Percentiles rank a stretch among this genome's conserved stretches.
Conservation (phyloP, 306 rosid genomes). For the Erythrophleum fordii region DNA sequence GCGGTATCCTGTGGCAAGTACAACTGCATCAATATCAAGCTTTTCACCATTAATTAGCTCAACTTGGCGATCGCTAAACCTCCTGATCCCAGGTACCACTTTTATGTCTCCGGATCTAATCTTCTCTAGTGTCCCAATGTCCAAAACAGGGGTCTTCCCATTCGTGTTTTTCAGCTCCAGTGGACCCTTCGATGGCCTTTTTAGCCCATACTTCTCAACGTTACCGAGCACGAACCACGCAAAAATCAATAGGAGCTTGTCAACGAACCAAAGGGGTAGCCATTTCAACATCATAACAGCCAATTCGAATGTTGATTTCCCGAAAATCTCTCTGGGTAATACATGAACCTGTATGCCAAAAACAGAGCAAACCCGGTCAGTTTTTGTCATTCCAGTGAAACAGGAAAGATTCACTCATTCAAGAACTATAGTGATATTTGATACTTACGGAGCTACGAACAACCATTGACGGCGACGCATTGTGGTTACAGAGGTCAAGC, state of each 20-base stretch:
- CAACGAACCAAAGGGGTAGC: constrained; percentile 86
- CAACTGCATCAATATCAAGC: constrained; percentile 65
- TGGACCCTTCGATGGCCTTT: constrained; percentile 77
- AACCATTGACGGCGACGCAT: constrained; percentile 80
- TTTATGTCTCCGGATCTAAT: constrained; percentile 82
- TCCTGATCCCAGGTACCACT: constrained; percentile 74
- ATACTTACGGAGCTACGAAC: constrained; percentile 77
- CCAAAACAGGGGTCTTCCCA: constrained; percentile 92
- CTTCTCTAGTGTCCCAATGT: constrained; percentile 74
- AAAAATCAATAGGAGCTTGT: constrained; percentile 64
- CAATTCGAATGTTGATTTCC: constrained; percentile 78
- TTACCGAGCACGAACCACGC: constrained; percentile 76
- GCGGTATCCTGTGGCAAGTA: constrained; percentile 90
- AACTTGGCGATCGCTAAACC: constrained; percentile 41
- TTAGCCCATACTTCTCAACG: constrained; percentile 70
- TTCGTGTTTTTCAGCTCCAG: constrained; percentile 69
- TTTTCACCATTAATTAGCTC: constrained; percentile 68
- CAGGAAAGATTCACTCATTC: neutral
- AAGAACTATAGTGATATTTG: neutral
- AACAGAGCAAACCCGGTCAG: constrained; percentile 53
- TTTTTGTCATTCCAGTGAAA: neutral
- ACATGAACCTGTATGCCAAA: constrained; percentile 74
- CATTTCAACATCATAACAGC: constrained; percentile 71
- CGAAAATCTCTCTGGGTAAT: constrained; percentile 75
- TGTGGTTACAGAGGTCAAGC: constrained; percentile 82